A percentile compares a stretch with the other conserved stretches of the same genome.
Conservation (phyloP, 345 rosid genomes). For the Acer yangbiense region DNA sequence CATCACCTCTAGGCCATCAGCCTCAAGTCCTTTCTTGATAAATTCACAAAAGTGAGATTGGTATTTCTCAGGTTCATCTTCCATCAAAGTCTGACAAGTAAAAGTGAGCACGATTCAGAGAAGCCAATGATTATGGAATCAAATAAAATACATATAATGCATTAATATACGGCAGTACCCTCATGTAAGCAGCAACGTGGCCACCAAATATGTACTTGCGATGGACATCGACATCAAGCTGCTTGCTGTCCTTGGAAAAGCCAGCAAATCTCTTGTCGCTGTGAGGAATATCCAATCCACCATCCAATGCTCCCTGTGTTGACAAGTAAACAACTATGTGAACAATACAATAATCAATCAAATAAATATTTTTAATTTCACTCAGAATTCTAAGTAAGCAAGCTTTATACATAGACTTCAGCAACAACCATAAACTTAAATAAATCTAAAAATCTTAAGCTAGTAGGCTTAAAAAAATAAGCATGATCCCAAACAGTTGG, state of each 20-base stretch:
- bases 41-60: conserved; percentile 64
- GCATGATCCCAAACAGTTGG: not conserved
- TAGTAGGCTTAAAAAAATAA: not conserved
- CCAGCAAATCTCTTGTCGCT: conserved; percentile 94
- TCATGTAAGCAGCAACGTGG: conserved; percentile 84
- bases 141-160: not conserved
- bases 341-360: not conserved
- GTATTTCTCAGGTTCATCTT: conserved; percentile 72
- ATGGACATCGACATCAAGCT: conserved; percentile 81
- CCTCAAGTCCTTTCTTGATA: conserved; percentile 56
- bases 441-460: not conserved
- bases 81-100: conserved; percentile 46
- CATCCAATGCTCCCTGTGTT: conserved; percentile 81
- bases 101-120: not conserved
- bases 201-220: conserved; percentile 80
- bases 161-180: conserved; percentile 33
- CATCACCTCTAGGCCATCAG: conserved; percentile 55
- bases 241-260: conserved; percentile 64
- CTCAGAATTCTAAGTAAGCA: not conserved
- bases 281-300: conserved; percentile 89
- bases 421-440: not conserved
- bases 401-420: not conserved
- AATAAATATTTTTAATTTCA: not conserved
- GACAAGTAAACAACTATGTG: not conserved
- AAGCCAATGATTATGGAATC: not conserved